Base-by-base conservation (phyloP, 768 basidiomycete genomes). In the Mycena venus region DNA sequence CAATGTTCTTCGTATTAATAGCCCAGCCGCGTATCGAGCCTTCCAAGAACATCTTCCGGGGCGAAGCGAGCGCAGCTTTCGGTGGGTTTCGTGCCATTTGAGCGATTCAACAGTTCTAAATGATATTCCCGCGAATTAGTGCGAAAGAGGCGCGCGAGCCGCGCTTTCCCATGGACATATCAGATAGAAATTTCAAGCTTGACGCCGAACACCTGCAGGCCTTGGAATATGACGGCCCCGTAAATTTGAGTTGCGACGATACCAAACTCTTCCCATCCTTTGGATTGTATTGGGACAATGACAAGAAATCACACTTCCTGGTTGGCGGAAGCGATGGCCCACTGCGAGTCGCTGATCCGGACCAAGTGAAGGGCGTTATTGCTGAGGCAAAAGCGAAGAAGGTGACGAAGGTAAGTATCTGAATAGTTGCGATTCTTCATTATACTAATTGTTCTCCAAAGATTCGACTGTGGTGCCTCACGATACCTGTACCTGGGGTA, bases 201-300 rank as follows among this genome's bases (percentile, higher is more conserved):
- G 82, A 63, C 0, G 17, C 17, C 1, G 56, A 79, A 11, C 75
- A 82, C 32, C 70, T 83, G 17, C 23, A 32, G 0, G 70, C 65
- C 25, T 29, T 82, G 9, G 38, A 64, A 17, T 81, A 79, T 31
- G 32, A 60, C 19, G 84, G 81, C 0, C 85, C 82, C 0, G 63
- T 84, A 14, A 81, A 70, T 8, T 69, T 86, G 0, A 77, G 77
- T 44, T 84, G 81, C 38, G 85, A 87, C 59, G 85, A 87, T 68
- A 86, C 85, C 2, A 84, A 86, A 67, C 77, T 86, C 0, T 70
- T 77, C 19, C 49, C 79, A 0, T 56, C 78, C 1, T 73, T 82
- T 9, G 72, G 78, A 0, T 62, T 80, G 0, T 82, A 78, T 65
- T 83, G 68, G 36, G 83, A 85, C 70, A 5, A 17, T 0, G 56